Conservation (phyloP, 148 eudicot genomes). For the Pharnaceum exiguum region DNA sequence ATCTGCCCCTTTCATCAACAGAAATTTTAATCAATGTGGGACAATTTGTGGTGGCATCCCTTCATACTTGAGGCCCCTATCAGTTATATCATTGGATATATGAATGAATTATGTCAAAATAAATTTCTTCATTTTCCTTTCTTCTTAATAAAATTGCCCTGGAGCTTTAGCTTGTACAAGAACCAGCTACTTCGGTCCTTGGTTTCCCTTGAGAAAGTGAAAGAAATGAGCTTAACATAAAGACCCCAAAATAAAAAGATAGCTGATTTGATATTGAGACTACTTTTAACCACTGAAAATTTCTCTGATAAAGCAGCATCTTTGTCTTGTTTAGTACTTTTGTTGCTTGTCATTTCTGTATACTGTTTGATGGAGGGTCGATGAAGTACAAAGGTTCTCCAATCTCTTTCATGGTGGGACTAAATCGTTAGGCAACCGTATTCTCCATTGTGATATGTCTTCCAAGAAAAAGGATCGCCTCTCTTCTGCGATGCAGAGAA, state of each 20-base stretch:
- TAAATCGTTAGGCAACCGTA: slow-evolving; percentile 33
- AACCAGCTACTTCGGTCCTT: not conserved
- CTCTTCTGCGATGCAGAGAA: slow-evolving; percentile 83
- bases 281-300: slow-evolving; percentile 13
- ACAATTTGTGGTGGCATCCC: slow-evolving; percentile 14
- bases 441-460: slow-evolving; percentile 32
- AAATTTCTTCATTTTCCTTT: not conserved
- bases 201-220: not conserved
- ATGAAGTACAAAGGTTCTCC: slow-evolving; percentile 11
- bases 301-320: not conserved
- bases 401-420: slow-evolving; percentile 41
- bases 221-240: slow-evolving; percentile 6
- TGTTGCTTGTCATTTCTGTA: not conserved
- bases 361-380: slow-evolving; percentile 9
- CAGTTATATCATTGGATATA: not conserved
- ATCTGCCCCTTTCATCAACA: slow-evolving; percentile 7
- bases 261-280: slow-evolving; percentile 7
- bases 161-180: slow-evolving; percentile 1
- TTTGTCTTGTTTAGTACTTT: slow-evolving; percentile 12
- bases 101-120: not conserved
- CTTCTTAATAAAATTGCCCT: not conserved
- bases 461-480: slow-evolving; percentile 58
- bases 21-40: slow-evolving; percentile 7
- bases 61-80: slow-evolving; percentile 7
- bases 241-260: not conserved